A percentile compares a stretch with the other conserved stretches of the same genome.
Evolutionary conservation across 495 filamentous ascomycete genomes (phyloP).

Genomic region (Trypethelium eluteriae): DNA sequence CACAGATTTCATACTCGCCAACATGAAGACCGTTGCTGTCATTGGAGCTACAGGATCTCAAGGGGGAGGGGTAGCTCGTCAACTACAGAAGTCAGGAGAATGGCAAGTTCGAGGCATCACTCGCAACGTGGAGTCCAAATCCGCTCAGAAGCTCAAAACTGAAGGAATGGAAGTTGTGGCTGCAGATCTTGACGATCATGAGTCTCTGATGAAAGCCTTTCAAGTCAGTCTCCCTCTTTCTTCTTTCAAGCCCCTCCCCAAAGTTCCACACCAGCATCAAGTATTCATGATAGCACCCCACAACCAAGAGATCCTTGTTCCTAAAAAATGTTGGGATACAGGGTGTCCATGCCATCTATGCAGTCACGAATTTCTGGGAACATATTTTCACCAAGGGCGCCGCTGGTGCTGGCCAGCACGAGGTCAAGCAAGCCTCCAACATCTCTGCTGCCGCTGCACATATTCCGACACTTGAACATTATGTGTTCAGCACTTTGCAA

Average conservation of each 20-base stretch:
- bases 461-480: constrained; percentile 26
- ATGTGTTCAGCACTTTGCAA: constrained; percentile 33
- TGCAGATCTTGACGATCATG: constrained; percentile 21
- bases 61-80: constrained; percentile 18
- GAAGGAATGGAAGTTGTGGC: constrained; percentile 20
- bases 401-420: constrained; percentile 15
- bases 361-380: constrained; percentile 15
- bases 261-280: neutral
- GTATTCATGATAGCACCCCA: neutral
- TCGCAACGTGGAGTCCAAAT: constrained; percentile 14
- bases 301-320: constrained; percentile 9
- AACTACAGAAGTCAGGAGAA: constrained; percentile 14
- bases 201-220: constrained; percentile 20
- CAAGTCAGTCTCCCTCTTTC: constrained; percentile 15
- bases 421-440: constrained; percentile 27
- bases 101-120: constrained; percentile 24
- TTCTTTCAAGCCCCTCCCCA: neutral
- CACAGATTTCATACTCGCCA: neutral
- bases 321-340: neutral
- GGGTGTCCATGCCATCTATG: constrained; percentile 17
- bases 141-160: constrained; percentile 14
- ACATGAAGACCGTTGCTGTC: constrained; percentile 16
- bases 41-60: constrained; percentile 19
- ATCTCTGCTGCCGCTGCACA: constrained; percentile 29
- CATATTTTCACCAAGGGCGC: constrained; percentile 8